Base-by-base conservation (phyloP, 345 rosid genomes). In the Carallia pectinifolia region DNA sequence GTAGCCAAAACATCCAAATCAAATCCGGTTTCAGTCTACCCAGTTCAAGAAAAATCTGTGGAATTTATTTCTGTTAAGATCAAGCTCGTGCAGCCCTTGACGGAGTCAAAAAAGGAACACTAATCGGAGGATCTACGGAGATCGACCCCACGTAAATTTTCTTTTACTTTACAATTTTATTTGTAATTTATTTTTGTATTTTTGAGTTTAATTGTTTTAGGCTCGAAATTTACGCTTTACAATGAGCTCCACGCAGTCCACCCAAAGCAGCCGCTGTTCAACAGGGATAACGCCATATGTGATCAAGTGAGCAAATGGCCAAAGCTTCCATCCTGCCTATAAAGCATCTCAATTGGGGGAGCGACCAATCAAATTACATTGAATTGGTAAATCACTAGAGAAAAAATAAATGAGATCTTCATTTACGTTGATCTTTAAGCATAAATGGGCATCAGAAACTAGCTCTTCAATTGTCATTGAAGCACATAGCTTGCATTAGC, bases 251-350 rank as follows among this genome's bases (percentile, higher is more conserved):
- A 93, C 81, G 48, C 92, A 93, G 61, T 91, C 98, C 61, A 93
- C 96, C 98, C 98, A 93, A 68, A 93, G 96, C 81, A 93, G 97
- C 81, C 97, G 83, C 73, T 93, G 96, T 23, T 89, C 97, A 58
- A 91, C 76, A 68, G 92, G 97, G 70, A 93, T 78, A 23, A 91
- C 72, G 36, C 97, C 92, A 61, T 88, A 91, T 0, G 98, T 93
- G 71, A 91, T 82, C 72, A 93, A 72, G 70, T 91, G 98, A 68
- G 97, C 96, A 77, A 93, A 88, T 54, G 97, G 97, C 98, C 98
- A 91, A 48, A 93, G 92, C 79, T 89, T 93, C 97, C 97, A 93
- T 38, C 96, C 97, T 30, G 96, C 96, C 96, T 93, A 89, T 66
- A 58, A 70, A 67, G 59, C 53, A 61, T 67, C 62, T 48, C 48